Evolutionary conservation across 805 yeast species (phyloP), one percentile per base, ranked within the genome.

Genomic region (Teunomyces aglyptinius): DNA sequence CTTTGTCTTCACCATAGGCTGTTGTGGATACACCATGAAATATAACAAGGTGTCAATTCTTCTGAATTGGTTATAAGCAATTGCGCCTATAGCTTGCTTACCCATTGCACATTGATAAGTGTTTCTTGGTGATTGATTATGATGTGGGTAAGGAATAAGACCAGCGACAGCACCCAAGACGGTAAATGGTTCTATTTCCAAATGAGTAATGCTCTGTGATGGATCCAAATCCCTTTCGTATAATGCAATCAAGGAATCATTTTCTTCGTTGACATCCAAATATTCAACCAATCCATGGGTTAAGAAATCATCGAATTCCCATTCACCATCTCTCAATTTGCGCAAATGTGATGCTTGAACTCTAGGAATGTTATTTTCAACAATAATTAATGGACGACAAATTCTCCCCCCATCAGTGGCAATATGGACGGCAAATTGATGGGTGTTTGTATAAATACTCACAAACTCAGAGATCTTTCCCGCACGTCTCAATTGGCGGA

Each of bases 81-180:
- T 94, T 2, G 98, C 98, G 56, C 99, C 99, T 67, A 94, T 92
- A n/a, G 99, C 99, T 73, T 94, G 99, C 70, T 89, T 89, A 82
- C 96, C 96, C 96, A 88, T 88, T 63, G 96, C 96, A 77, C 95
- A 88, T 68, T 88, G 96, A 69, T 88, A 88, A 4, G 96, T 88
- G 68, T 88, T 88, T 76, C 96, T 82, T 38, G 96, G 96, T 4
- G 95, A 86, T 70, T 88, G 96, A 69, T 88, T 88, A 64, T 88
- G 96, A 62, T 88, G 96, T 39, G 96, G 96, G 60, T 89, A 88
- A 15, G 96, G 96, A 74, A 88, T 88, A 56, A 88, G 75, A 22
- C 96, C 96, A 0, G 96, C 96, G 46, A 89, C 96, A 0, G 96
- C 96, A 47, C 96, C 97, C 27, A 89, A 71, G 3, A 89, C 85